A percentile compares a stretch with the other conserved stretches of the same genome.
Conservation (phyloP, 768 basidiomycete genomes). For the Tephrocybe sp. region DNA sequence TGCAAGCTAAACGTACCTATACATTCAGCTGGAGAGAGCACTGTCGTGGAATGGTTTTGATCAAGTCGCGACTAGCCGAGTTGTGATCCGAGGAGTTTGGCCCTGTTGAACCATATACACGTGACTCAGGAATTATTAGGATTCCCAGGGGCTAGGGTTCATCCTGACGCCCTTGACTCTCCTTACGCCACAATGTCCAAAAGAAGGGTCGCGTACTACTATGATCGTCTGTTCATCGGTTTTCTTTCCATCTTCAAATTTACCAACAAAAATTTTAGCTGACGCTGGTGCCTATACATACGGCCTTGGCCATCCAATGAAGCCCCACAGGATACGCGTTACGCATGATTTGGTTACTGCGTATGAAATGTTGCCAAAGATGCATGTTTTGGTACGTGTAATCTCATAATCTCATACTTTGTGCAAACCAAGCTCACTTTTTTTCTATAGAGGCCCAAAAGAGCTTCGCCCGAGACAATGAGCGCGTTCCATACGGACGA, state of each 20-base stretch:
- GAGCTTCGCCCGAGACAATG: slow-evolving; percentile 75
- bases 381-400: slow-evolving; percentile 79
- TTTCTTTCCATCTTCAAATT: background rate
- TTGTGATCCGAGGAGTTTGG: too few relatives aligned
- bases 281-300: slow-evolving; percentile 77
- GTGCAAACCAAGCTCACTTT: background rate
- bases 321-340: slow-evolving; percentile 93
- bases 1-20: slow-evolving; percentile 10
- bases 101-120: too few relatives aligned
- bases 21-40: slow-evolving; percentile 11
- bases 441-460: slow-evolving; percentile 59
- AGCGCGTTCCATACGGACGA: slow-evolving; percentile 97
- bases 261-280: slow-evolving; percentile 32
- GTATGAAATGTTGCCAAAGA: slow-evolving; percentile 89
- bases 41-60: too few relatives aligned
- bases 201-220: slow-evolving; percentile 77
- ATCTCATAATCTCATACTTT: background rate
- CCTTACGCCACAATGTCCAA: slow-evolving; percentile 51
- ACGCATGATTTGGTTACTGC: slow-evolving; percentile 89
- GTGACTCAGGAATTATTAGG: background rate
- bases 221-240: slow-evolving; percentile 48
- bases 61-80: too few relatives aligned
- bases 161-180: slow-evolving; percentile 3
- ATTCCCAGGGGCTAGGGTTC: slow-evolving; percentile 6
- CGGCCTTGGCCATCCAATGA: slow-evolving; percentile 91